Evolutionary conservation across 768 basidiomycete species (phyloP), one percentile per base, ranked within the genome.

Genomic region (Termitomyces sp.): DNA sequence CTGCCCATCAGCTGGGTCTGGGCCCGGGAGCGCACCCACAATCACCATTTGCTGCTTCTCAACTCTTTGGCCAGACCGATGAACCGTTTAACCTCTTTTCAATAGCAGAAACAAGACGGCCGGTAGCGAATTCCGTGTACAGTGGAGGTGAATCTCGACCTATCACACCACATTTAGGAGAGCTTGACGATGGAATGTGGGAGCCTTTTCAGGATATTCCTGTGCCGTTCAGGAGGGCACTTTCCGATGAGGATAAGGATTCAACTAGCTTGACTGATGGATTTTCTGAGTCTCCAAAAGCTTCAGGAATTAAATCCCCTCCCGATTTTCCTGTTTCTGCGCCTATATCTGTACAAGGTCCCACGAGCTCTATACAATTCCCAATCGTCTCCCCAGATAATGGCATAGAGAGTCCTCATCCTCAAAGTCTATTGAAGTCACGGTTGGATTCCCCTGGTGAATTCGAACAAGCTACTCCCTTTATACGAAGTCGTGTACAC

Each of bases 21-120:
- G 79, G 80, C 43, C 62, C 75, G 28, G 69, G 67, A 6, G 64
- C 69, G 61, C 84, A 88, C 64, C 82, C 88, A 35, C 88, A 92
- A 63, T 94, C 93, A 0, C 93, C 94, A 1, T 97, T 92, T 63
- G 86, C 91, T 20, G 87, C 92, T 1, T 90, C 90, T 16, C 88
- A 94, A 61, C 76, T 95, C 2, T 93, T 94, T 66, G 82, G 88
- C 32, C 82, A 84, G 20, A 82, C 83, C 2, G 86, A 90, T 53
- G 91, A 92, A 60, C 84, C 88, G 0, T 91, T 88, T 69, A 88
- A 84, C 67, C 69, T 93, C 14, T 92, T 87, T 69, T 90, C 91
- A 1, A 92, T 92, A 61, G 87, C 90, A 7, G 89, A 90, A 68
- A 88, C 84, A 2, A 86, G 80, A 61, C 74, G 82, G 52, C 78